Percentiles rank a stretch among this genome's conserved stretches.
phyloP scores from a whole-genome alignment of 306 rosid genomes.

The Quercus ilex region DNA sequence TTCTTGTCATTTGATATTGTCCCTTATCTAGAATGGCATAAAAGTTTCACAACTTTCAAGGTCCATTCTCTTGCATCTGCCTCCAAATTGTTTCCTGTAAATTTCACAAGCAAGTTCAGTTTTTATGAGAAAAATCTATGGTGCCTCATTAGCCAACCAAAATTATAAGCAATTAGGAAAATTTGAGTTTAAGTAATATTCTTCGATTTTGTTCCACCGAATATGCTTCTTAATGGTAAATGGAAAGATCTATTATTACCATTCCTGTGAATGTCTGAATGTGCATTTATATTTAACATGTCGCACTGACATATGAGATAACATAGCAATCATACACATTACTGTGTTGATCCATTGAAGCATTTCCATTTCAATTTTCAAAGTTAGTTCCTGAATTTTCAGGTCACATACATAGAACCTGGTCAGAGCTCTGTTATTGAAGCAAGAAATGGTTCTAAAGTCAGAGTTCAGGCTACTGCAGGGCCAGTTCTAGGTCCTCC shows the following conservation, averaged over 20 bases:
- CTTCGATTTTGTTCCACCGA: neutral
- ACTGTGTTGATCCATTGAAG: neutral
- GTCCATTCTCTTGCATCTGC: neutral
- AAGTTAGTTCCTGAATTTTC: slow-evolving; percentile 20
- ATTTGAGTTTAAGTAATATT: neutral
- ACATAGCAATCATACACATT: neutral
- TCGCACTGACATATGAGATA: neutral
- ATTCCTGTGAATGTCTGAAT: neutral
- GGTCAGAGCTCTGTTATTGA: slow-evolving; percentile 77
- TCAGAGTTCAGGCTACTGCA: slow-evolving; percentile 70
- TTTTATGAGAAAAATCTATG: too few relatives aligned
- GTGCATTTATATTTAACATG: neutral
- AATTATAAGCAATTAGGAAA: neutral
- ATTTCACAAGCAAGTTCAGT: neutral
- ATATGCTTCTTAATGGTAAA: neutral
- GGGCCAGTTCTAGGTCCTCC: slow-evolving; percentile 98
- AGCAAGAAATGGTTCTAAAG: slow-evolving; percentile 53
- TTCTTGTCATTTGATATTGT: too few relatives aligned
- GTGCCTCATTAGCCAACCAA: neutral
- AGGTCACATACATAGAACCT: slow-evolving; percentile 85
- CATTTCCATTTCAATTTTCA: slow-evolving; percentile 4
- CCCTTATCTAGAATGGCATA: too few relatives aligned
- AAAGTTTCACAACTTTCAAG: neutral
- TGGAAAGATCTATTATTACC: neutral
- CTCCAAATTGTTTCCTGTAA: neutral